Base-by-base conservation (phyloP, 83 land plant genomes). In the Larix sibirica region DNA sequence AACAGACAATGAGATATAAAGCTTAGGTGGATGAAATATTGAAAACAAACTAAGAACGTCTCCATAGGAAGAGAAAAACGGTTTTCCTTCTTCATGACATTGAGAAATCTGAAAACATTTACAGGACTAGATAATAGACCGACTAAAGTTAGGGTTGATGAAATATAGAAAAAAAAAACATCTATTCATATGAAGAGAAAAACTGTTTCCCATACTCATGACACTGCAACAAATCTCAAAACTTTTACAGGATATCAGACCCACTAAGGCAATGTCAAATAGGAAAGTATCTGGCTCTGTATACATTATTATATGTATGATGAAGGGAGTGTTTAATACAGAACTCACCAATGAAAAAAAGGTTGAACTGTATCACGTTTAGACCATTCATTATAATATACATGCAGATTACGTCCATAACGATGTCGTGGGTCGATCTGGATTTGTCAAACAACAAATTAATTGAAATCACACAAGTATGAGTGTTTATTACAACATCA, bases 371-470 rank as follows among this genome's bases (percentile, higher is more conserved):
- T 96, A 31, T 90, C 88, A 77, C 89, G 87, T 47, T 92, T 81
- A 33, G 90, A 84, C 99, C 99, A 96, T 20, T 78, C 64, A 62
- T 79, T 84, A 80, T 90, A 96, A 82, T 96, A 96, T 61, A 89
- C 89, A 21, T 94, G 95, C 44, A 96, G 84, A 83, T 96, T 96
- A 56, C 91, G 96, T 47, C 99, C 99, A 90, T 96, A 96, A 4
- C 99, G 91, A 88, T 96, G 99, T 40, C 96, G 87, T 28, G 99
- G 94, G 69, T 96, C 99, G 81, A 96, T 89, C 99, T 96, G 92
- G 83, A 64, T 13, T 68, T 6, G 79, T 13, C 58, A 76, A 26
- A 73, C 62, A 68, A 75, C 20, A 40, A 38, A 16, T 62, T 40
- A 16, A 5, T 4, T 62, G 26, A 9, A 67, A 20, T 61, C 31